A percentile compares a stretch with the other conserved stretches of the same genome.
These are phyloP conservation scores for Parasitella parasitica DNA, from an alignment of 371 early-diverging fungal genomes.

Conservation along the genomic window DNA sequence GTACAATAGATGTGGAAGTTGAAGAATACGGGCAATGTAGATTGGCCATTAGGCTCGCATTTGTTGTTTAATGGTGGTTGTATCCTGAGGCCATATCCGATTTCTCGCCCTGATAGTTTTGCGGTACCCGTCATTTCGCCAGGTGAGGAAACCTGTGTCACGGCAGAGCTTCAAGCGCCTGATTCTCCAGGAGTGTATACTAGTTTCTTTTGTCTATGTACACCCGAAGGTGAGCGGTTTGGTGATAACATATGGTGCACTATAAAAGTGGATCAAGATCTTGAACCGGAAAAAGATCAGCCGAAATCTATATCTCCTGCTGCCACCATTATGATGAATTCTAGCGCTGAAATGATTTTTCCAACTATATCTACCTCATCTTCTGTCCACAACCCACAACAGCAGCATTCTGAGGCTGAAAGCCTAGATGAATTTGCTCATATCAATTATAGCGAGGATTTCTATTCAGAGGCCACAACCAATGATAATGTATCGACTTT, in stretches of 20 bases:
- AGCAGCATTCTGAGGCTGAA: not conserved
- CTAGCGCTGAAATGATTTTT: conserved; percentile 8
- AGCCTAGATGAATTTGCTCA: not conserved
- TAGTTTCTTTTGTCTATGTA: conserved; percentile 64
- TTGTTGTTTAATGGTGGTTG: conserved; percentile 60
- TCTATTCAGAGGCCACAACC: not conserved
- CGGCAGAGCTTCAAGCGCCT: conserved; percentile 69
- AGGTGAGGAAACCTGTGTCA: conserved; percentile 54
- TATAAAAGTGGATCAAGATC: conserved; percentile 41
- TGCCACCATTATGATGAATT: not conserved
- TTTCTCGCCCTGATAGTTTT: conserved; percentile 28
- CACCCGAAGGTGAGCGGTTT: conserved; percentile 61
- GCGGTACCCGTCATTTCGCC: conserved; percentile 49
- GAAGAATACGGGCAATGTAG: conserved; percentile 56
- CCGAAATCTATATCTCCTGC: not conserved
- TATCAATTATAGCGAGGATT: not conserved
- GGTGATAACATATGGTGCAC: conserved; percentile 70
- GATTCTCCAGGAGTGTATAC: conserved; percentile 56
- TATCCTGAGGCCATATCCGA: conserved; percentile 31
- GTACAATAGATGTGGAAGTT: conserved; percentile 79
- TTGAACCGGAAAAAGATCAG: conserved; percentile 1
- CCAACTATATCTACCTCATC: conserved; percentile 6
- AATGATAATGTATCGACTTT: not conserved
- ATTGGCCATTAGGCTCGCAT: conserved; percentile 65
- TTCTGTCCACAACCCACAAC: not conserved